These are phyloP conservation scores for Ophidiomyces ophidiicola DNA, from an alignment of 2,329 filamentous ascomycete genomes.

Conservation along the genomic window DNA sequence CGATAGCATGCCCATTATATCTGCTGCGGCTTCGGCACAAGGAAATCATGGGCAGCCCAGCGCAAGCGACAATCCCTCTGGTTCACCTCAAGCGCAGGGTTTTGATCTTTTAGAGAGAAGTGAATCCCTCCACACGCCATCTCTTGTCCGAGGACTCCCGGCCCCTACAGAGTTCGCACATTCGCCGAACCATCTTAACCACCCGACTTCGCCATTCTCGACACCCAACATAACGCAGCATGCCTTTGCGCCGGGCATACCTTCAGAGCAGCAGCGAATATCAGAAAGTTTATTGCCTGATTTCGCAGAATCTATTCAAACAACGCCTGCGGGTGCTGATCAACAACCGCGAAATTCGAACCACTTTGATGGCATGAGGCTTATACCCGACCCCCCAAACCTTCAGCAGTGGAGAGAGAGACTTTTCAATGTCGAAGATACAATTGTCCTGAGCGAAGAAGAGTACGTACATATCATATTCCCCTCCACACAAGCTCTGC, in stretches of 20 bases:
- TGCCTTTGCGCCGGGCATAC: too few relatives aligned
- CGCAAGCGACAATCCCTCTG: neutral
- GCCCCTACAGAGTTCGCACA: too few relatives aligned
- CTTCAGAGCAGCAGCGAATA: slow-evolving; percentile 14
- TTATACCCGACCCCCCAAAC: slow-evolving; percentile 55
- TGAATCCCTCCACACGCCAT: too few relatives aligned
- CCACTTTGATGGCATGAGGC: slow-evolving; percentile 33
- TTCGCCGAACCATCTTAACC: too few relatives aligned
- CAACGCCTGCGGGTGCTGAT: slow-evolving; percentile 18
- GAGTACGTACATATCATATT: slow-evolving; percentile 41
- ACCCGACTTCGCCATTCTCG: too few relatives aligned
- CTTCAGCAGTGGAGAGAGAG: slow-evolving; percentile 57
- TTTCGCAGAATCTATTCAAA: slow-evolving; percentile 7
- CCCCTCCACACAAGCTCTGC: neutral
- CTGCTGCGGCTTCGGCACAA: neutral
- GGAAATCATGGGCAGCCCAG: neutral
- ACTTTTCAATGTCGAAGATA: slow-evolving; percentile 63
- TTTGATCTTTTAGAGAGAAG: too few relatives aligned
- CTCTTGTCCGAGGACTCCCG: too few relatives aligned
- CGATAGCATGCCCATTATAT: neutral
- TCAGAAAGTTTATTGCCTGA: neutral
- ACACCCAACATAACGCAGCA: too few relatives aligned
- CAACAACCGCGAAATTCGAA: slow-evolving; percentile 14
- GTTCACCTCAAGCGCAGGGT: too few relatives aligned
- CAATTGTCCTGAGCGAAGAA: slow-evolving; percentile 59